These are phyloP conservation scores for Monilinia vaccinii-corymbosi DNA, from an alignment of 2,329 filamentous ascomycete species.

Conservation along the genomic window DNA sequence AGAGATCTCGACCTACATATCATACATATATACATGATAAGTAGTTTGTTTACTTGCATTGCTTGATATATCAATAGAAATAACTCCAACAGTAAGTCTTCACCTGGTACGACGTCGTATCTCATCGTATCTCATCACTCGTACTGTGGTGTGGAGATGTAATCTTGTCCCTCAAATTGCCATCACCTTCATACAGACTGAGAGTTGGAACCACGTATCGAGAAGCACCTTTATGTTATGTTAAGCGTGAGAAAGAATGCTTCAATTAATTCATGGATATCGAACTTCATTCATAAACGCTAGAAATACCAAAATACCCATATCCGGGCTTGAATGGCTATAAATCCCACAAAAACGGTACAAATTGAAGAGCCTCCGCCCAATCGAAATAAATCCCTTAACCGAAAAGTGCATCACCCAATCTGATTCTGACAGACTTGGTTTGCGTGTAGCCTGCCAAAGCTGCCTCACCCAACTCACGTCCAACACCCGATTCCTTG, in stretches of 20 bases:
- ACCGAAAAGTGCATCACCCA: slow-evolving; percentile 36
- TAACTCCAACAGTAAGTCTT: background rate
- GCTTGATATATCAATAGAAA: background rate
- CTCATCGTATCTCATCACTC: background rate
- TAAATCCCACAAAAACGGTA: slow-evolving; percentile 2
- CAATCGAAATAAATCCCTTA: background rate
- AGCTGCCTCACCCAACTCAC: slow-evolving; percentile 63
- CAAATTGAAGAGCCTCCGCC: background rate
- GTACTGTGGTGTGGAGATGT: background rate
- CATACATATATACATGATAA: too few relatives aligned
- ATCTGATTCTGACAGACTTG: slow-evolving; percentile 54
- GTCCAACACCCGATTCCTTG: slow-evolving; percentile 71
- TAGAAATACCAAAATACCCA: background rate
- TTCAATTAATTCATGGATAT: background rate
- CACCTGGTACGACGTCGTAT: background rate
- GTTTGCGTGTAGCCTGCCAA: slow-evolving; percentile 59
- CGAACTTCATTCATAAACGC: background rate
- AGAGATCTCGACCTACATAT: background rate
- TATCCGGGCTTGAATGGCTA: background rate
- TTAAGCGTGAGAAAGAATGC: background rate
- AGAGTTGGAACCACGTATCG: background rate
- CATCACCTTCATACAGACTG: too few relatives aligned
- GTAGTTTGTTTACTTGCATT: background rate
- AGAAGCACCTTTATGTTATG: background rate
- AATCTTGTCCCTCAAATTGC: background rate